Evolutionary conservation across 2,329 filamentous ascomycete genomes (phyloP).

Genomic region (Sarocladium kiliense): DNA sequence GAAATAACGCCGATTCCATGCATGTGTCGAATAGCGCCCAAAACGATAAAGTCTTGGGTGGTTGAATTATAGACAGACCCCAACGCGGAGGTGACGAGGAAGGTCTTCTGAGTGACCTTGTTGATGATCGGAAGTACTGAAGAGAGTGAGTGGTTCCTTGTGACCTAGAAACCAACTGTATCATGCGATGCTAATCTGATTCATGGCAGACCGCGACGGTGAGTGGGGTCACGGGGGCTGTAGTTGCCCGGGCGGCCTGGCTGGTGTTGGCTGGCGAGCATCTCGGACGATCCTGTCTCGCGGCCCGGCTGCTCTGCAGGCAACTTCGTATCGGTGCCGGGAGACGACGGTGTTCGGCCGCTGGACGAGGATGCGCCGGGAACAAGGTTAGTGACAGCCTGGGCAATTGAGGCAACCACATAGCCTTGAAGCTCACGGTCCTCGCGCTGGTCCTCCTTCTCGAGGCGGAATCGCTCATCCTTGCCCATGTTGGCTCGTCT

Average conservation of each 20-base stretch:
- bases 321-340: conserved; percentile 52
- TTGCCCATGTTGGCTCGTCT: conserved; percentile 81
- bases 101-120: background rate
- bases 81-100: background rate
- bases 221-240: background rate
- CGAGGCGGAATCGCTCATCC: conserved; percentile 73
- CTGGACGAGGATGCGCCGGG: conserved; percentile 34
- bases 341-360: conserved; percentile 16
- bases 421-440: conserved; percentile 70
- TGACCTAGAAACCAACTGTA: background rate
- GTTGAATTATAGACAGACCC: conserved; percentile 1
- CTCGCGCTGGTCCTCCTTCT: conserved; percentile 74
- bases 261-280: background rate
- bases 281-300: background rate
- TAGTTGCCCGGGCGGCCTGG: background rate
- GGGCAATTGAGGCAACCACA: conserved; percentile 68
- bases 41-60: background rate
- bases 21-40: background rate
- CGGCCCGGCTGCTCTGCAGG: conserved; percentile 52
- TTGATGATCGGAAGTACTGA: background rate
- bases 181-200: background rate
- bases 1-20: conserved; percentile 6
- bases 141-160: background rate
- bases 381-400: conserved; percentile 65
- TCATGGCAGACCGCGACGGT: conserved; percentile 5